Percentiles rank a stretch among this genome's conserved stretches.
Conservation (phyloP, 2,329 filamentous ascomycete species). For the Verticillium albo-atrum region DNA sequence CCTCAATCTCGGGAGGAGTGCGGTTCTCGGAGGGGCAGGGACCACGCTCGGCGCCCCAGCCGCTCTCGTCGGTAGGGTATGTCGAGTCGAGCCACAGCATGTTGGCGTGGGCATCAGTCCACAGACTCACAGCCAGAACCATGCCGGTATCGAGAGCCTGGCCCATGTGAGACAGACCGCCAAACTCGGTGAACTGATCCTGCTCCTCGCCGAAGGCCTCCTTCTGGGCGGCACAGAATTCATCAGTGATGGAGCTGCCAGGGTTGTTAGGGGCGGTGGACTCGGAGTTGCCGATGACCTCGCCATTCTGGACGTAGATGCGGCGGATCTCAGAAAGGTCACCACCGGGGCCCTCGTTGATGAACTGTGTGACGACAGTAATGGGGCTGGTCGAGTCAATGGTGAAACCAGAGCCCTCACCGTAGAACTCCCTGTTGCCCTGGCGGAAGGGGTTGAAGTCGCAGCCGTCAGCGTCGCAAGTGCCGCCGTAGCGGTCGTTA, state of each 20-base stretch:
- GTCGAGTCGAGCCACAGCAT: slow-evolving; percentile 74
- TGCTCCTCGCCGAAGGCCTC: slow-evolving; percentile 49
- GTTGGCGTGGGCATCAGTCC: slow-evolving; percentile 58
- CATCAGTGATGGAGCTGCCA: slow-evolving; percentile 47
- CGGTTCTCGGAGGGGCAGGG: slow-evolving; percentile 48
- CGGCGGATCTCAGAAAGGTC: slow-evolving; percentile 57
- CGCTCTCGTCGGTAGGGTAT: slow-evolving; percentile 48
- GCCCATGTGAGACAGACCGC: slow-evolving; percentile 55
- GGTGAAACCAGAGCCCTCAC: slow-evolving; percentile 42
- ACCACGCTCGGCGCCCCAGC: slow-evolving; percentile 47
- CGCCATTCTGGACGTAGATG: slow-evolving; percentile 61
- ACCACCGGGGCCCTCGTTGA: slow-evolving; percentile 36
- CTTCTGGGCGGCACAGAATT: slow-evolving; percentile 58
- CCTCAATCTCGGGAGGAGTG: slow-evolving; percentile 45
- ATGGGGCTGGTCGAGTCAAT: slow-evolving; percentile 56
- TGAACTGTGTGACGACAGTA: slow-evolving; percentile 66
- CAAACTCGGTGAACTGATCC: slow-evolving; percentile 45
- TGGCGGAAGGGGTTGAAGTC: slow-evolving; percentile 67
- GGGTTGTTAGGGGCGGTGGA: slow-evolving; percentile 30
- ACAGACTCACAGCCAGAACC: slow-evolving; percentile 47
- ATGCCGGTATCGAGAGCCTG: slow-evolving; percentile 34
- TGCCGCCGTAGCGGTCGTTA: slow-evolving; percentile 51
- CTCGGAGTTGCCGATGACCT: slow-evolving; percentile 51
- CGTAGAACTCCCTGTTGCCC: slow-evolving; percentile 61
- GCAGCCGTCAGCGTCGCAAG: slow-evolving; percentile 66